These are phyloP conservation scores for Trichoderma pleuroti DNA, from an alignment of 2,329 filamentous ascomycete genomes.

Conservation along the genomic window DNA sequence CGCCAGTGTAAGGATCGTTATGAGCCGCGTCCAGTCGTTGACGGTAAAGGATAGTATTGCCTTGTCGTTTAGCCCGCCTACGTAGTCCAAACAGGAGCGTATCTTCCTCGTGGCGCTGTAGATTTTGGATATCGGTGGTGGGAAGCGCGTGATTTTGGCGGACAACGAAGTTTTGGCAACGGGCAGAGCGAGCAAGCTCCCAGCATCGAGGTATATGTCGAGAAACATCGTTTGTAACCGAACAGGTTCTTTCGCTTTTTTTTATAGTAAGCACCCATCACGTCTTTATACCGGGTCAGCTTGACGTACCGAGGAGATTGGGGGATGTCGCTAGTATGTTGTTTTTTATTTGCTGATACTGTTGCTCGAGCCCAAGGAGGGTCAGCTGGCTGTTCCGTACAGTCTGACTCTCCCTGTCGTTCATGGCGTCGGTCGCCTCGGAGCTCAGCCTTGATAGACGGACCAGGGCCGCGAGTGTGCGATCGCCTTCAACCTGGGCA, in stretches of 20 bases:
- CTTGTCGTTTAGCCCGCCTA: neutral
- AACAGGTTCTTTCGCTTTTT: neutral
- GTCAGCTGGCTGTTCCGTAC: neutral
- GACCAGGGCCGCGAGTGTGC: neutral
- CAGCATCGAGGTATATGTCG: neutral
- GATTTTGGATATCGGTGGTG: neutral
- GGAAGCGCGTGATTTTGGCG: neutral
- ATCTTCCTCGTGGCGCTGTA: neutral
- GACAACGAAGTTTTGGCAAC: neutral
- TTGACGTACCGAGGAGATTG: neutral
- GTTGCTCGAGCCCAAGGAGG: neutral
- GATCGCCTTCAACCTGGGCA: neutral
- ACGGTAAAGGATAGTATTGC: neutral
- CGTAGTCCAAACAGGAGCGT: neutral
- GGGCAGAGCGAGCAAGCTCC: neutral
- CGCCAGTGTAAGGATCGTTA: neutral
- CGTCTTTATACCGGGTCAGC: too few relatives aligned
- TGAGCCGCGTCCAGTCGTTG: neutral
- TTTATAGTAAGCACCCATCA: neutral
- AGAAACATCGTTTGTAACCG: neutral
- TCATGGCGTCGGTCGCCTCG: neutral
- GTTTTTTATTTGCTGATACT: neutral
- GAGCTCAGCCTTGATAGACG: neutral
- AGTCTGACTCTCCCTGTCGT: neutral
- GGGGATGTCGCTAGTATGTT: neutral